Evolutionary conservation across 2,329 filamentous ascomycete genomes (phyloP).

Genomic region (Fulvia fulva): DNA sequence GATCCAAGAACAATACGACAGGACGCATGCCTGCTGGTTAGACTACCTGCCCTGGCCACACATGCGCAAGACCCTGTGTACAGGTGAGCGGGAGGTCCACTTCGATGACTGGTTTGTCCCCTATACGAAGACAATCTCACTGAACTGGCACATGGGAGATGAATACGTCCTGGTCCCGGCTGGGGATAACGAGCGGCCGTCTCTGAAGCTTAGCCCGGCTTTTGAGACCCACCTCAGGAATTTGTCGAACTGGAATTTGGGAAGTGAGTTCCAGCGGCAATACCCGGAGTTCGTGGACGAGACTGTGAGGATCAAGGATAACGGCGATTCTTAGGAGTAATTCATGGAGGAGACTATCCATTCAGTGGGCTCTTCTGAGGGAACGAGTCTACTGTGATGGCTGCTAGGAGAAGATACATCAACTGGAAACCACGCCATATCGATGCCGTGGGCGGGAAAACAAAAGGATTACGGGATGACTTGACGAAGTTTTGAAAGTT

Average conservation of each 20-base stretch:
- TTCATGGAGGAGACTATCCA: no score
- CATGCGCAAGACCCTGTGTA: conserved; percentile 63
- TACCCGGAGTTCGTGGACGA: conserved; percentile 33
- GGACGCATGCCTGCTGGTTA: conserved; percentile 72
- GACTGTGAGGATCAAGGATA: conserved; percentile 26
- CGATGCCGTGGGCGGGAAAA: no score
- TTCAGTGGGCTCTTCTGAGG: no score
- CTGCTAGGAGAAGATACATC: no score
- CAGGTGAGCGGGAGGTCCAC: conserved; percentile 38
- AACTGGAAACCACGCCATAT: no score
- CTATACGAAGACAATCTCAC: conserved; percentile 67
- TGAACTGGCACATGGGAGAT: conserved; percentile 82
- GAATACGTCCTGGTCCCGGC: conserved; percentile 58
- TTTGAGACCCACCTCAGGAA: conserved; percentile 77
- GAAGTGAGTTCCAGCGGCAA: conserved; percentile 42
- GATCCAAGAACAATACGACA: conserved; percentile 60
- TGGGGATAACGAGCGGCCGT: conserved; percentile 32
- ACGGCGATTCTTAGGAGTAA: conserved; percentile 6
- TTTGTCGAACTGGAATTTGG: conserved; percentile 77
- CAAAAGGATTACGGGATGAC: no score
- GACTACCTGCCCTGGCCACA: conserved; percentile 76
- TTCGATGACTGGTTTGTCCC: conserved; percentile 83
- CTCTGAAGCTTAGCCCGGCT: conserved; percentile 77
- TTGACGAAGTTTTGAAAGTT: no score
- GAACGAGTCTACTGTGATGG: no score